phyloP scores from a whole-genome alignment of 1,284 basidiomycete genomes.

The Cerioporus squamosus region DNA sequence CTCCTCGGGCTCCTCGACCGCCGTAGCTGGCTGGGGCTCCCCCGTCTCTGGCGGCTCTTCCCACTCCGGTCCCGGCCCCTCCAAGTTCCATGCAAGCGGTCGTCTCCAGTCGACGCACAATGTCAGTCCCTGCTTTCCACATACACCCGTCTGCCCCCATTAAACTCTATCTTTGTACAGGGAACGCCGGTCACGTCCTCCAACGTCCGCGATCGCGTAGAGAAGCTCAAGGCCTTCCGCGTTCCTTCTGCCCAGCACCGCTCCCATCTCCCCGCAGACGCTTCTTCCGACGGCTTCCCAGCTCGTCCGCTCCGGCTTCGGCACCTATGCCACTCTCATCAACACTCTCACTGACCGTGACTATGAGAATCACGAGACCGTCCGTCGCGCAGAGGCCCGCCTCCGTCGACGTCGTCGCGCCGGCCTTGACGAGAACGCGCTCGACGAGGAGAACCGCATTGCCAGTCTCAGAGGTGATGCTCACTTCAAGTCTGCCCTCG shows the following conservation, averaged over 20 bases:
- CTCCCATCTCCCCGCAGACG: constrained; percentile 4
- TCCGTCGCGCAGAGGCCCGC: constrained; percentile 49
- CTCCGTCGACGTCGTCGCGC: constrained; percentile 40
- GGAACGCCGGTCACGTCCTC: constrained; percentile 9
- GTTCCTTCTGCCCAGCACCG: constrained; percentile 15
- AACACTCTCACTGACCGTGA: constrained; percentile 76
- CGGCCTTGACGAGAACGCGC: constrained; percentile 27
- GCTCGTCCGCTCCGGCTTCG: constrained; percentile 28
- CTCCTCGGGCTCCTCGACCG: constrained; percentile 38
- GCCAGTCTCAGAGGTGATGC: constrained; percentile 58
- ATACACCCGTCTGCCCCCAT: constrained; percentile 37
- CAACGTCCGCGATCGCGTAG: constrained; percentile 22
- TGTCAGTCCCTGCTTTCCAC: constrained; percentile 37
- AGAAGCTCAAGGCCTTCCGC: constrained; percentile 23
- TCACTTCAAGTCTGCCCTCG: constrained; percentile 74
- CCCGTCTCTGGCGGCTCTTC: constrained; percentile 64
- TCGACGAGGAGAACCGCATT: constrained; percentile 39
- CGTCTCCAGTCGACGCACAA: constrained; percentile 68
- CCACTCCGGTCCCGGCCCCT: constrained; percentile 51
- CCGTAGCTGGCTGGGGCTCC: constrained; percentile 40
- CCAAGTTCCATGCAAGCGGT: constrained; percentile 70
- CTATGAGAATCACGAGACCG: constrained; percentile 60
- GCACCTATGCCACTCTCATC: constrained; percentile 77
- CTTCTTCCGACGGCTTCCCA: constrained; percentile 17
- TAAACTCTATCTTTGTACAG: constrained; percentile 42